Evolutionary conservation across 371 early-diverging fungal genomes (phyloP).

Genomic region (Hamiltosporidium magnivora): DNA sequence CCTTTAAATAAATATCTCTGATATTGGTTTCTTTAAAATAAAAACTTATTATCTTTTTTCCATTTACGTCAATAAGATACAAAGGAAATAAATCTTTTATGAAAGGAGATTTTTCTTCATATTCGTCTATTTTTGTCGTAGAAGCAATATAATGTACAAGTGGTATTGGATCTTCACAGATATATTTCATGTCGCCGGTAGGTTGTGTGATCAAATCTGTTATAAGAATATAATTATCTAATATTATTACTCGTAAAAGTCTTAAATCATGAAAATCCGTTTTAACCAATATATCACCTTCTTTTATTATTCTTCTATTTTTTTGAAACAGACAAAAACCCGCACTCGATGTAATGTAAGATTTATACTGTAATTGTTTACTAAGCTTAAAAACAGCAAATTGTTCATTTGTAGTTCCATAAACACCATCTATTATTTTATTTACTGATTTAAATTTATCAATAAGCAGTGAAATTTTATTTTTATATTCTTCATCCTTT

Average conservation of each 20-base stretch:
- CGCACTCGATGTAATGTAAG: conserved; percentile 5
- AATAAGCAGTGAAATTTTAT: conserved; percentile 16
- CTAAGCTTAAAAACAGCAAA: conserved; percentile 39
- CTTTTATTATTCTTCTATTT: background rate
- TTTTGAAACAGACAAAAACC: conserved; percentile 3
- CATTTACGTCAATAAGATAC: conserved; percentile 2
- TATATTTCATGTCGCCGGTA: conserved; percentile 3
- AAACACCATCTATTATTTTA: conserved; percentile 30
- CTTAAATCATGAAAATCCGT: background rate
- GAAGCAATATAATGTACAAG: conserved; percentile 3
- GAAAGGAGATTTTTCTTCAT: background rate
- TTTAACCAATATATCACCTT: conserved; percentile 11
- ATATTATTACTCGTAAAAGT: conserved; percentile 3
- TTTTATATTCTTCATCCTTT: conserved; percentile 13
- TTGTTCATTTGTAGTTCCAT: conserved; percentile 20
- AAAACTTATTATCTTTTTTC: background rate
- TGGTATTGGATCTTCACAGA: conserved; percentile 4
- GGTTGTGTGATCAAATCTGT: conserved; percentile 5
- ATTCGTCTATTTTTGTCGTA: conserved; percentile 1
- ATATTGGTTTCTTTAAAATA: conserved; percentile 5
- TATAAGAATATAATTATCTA: conserved; percentile 12
- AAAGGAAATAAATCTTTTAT: conserved; percentile 7
- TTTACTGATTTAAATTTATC: conserved; percentile 18
- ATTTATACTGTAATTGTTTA: conserved; percentile 16
- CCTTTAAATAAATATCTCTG: conserved; percentile 2